phyloP scores from a whole-genome alignment of 176 grass and related monocot genomes.

The Oryza longistaminata region DNA sequence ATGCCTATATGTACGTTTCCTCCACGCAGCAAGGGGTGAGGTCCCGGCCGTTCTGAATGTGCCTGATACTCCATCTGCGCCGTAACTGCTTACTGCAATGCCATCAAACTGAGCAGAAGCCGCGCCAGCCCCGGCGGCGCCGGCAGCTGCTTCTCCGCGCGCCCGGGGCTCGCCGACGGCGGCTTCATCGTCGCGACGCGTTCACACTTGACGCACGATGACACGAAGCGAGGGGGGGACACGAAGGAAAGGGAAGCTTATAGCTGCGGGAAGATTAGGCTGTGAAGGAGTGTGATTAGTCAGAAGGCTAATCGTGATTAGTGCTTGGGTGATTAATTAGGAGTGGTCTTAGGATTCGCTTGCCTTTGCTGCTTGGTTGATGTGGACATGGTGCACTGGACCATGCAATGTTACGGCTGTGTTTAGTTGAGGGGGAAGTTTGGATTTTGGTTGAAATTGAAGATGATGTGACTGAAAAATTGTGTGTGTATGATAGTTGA shows the following conservation, averaged over 20 bases:
- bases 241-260: slow-evolving; percentile 8
- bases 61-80: too few species aligned
- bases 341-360: slow-evolving; percentile 44
- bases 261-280: neutral
- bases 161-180: slow-evolving; percentile 57
- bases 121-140: slow-evolving; percentile 52
- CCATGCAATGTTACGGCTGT: too few species aligned
- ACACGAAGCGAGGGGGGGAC: neutral
- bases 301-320: neutral
- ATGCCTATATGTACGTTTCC: too few species aligned
- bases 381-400: slow-evolving; percentile 25
- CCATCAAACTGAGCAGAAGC: slow-evolving; percentile 40
- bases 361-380: neutral
- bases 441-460: too few species aligned
- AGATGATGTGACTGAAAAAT: too few species aligned
- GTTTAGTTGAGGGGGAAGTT: too few species aligned
- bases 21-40: too few species aligned
- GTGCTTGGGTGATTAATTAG: neutral
- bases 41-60: too few species aligned
- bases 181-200: slow-evolving; percentile 22
- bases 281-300: neutral
- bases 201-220: too few species aligned
- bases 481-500: too few species aligned
- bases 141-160: slow-evolving; percentile 56
- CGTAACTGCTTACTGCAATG: neutral